A percentile compares a stretch with the other conserved stretches of the same genome.
Evolutionary conservation across 1,284 basidiomycete genomes (phyloP).

Genomic region (Singerocomus inundabilis): DNA sequence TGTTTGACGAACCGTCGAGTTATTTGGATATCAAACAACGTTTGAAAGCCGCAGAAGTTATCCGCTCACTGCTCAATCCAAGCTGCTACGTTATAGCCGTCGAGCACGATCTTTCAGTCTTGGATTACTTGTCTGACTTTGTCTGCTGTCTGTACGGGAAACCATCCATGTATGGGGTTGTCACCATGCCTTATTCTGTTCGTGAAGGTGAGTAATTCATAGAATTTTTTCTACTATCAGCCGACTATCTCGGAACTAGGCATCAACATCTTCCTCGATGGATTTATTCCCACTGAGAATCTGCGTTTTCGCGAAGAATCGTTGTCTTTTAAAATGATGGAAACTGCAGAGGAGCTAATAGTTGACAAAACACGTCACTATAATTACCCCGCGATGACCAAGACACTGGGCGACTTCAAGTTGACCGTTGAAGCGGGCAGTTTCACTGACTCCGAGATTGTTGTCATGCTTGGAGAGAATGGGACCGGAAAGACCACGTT

Average conservation of each 20-base stretch:
- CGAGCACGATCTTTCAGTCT: slow-evolving; percentile 95
- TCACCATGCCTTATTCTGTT: slow-evolving; percentile 96
- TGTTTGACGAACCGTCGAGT: slow-evolving; percentile 97
- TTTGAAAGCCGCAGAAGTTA: slow-evolving; percentile 92
- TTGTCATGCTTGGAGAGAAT: slow-evolving; percentile 97
- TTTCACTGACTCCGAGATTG: slow-evolving; percentile 96
- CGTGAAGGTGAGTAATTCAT: slow-evolving; percentile 72
- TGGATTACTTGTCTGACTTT: slow-evolving; percentile 97
- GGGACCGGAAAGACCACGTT: slow-evolving; percentile 98
- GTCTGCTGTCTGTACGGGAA: slow-evolving; percentile 97
- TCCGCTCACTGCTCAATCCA: slow-evolving; percentile 78
- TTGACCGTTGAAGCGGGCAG: slow-evolving; percentile 83
- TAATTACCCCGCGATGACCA: slow-evolving; percentile 91
- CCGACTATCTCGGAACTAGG: slow-evolving; percentile 40
- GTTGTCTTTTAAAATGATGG: slow-evolving; percentile 93
- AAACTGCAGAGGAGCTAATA: slow-evolving; percentile 86
- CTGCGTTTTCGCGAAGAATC: slow-evolving; percentile 94
- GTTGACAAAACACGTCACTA: slow-evolving; percentile 84
- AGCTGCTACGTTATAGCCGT: slow-evolving; percentile 93
- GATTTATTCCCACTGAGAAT: slow-evolving; percentile 98
- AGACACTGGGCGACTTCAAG: slow-evolving; percentile 92
- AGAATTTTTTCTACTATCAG: not conserved
- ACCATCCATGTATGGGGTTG: slow-evolving; percentile 95
- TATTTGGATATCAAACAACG: slow-evolving; percentile 96
- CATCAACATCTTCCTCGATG: slow-evolving; percentile 98